Base-by-base conservation (phyloP, 2,329 filamentous ascomycete species). In the Verticillium klebahnii region DNA sequence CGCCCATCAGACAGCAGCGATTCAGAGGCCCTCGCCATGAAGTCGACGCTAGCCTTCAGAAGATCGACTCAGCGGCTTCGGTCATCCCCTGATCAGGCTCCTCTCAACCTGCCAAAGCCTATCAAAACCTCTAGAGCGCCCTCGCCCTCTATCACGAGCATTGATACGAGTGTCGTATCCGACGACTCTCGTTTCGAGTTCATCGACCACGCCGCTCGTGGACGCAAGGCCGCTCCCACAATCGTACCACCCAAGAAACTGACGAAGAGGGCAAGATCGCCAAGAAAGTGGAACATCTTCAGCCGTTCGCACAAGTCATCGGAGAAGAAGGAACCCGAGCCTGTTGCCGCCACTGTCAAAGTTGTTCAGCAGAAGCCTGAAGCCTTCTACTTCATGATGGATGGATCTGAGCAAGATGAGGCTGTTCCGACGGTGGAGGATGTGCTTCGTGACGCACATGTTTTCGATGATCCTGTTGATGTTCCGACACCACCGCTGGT, bases 261-360 rank as follows among this genome's bases (percentile, higher is more conserved):
- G 25, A 77, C 79, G 25, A 88, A 86, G 70, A 78, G 79, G 60
- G 70, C 80, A 1, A 81, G 78, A 54, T 85, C 83, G 31, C 85
- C 85, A 29, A 80, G 82, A 8, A 87, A 83, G 66, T 89, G 86
- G 86, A 88, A 87, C 65, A 70, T 88, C 14, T 89, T 89, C 66
- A 80, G 85, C 57, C 79, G 85, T 56, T 82, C 82, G 0, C 82
- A 85, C 34, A 79, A 72, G 39, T 75, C 78, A 52, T 68, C 78
- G 2, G 66, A 66, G 2, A 80, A 79, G 62, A 78, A 77, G 62
- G 71, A 70, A 17, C 69, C 74, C 5, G 75, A 78, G 29, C 69
- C 73, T 8, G 77, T 84, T n/a, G 70, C 80, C 0, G 79, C 81
- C 2, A 77, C 82, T 1, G 78, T 82, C n/a, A 78, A 81, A 54